phyloP scores from a whole-genome alignment of 2,329 filamentous ascomycete species.

The Alternaria conjuncta region DNA sequence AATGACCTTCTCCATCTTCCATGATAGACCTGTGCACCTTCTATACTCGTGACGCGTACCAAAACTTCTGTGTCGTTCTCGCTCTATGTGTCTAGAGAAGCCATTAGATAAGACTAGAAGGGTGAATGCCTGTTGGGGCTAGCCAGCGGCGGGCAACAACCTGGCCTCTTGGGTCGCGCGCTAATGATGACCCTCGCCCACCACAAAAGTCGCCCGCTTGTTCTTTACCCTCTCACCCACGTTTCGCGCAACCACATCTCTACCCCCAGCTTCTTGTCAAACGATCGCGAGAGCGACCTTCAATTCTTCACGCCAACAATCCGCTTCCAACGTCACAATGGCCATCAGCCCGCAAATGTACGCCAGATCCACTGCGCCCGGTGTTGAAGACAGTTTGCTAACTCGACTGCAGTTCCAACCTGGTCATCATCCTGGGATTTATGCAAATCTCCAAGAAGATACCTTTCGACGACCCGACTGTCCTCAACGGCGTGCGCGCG shows the following conservation, averaged over 20 bases:
- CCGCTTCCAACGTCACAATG: slow-evolving; percentile 30
- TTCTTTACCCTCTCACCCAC: slow-evolving; percentile 17
- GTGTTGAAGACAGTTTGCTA: slow-evolving; percentile 27
- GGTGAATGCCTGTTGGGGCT: slow-evolving; percentile 22
- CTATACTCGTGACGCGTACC: neutral
- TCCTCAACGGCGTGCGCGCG: slow-evolving; percentile 68
- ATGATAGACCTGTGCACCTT: neutral
- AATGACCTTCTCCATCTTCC: neutral
- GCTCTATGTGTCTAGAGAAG: slow-evolving; percentile 35
- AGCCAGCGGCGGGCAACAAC: slow-evolving; percentile 25
- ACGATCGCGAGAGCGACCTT: slow-evolving; percentile 1
- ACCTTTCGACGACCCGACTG: slow-evolving; percentile 86
- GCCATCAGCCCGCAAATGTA: slow-evolving; percentile 49
- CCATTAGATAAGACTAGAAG: slow-evolving; percentile 34
- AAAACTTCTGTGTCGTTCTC: neutral
- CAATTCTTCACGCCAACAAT: neutral
- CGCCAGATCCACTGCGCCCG: slow-evolving; percentile 10
- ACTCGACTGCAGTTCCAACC: slow-evolving; percentile 41
- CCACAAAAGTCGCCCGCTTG: slow-evolving; percentile 31
- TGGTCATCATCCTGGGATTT: slow-evolving; percentile 66
- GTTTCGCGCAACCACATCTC: slow-evolving; percentile 17
- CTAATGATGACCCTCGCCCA: slow-evolving; percentile 20
- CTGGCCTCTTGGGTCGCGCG: slow-evolving; percentile 38
- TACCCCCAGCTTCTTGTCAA: neutral
- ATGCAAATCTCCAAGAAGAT: slow-evolving; percentile 98